Evolutionary conservation across 1,139 yeast genomes (phyloP).

Genomic region (Magnusiomyces magnusii): DNA sequence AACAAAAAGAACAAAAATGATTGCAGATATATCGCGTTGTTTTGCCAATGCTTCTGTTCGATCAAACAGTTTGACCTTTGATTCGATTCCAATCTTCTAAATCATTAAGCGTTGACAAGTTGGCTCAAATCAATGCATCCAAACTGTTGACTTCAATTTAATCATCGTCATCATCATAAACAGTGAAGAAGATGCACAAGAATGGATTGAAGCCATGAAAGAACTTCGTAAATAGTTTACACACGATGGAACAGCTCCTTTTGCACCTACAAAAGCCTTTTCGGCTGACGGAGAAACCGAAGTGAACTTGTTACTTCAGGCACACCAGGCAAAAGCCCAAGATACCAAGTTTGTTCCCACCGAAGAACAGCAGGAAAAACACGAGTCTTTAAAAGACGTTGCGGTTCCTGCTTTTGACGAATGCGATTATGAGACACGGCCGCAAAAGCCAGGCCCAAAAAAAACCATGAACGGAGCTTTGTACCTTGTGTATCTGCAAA

Average conservation of each 20-base stretch:
- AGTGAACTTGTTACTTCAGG: conserved; percentile 23
- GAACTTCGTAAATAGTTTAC: conserved; percentile 44
- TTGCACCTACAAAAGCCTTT: conserved; percentile 29
- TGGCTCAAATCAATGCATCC: conserved; percentile 12
- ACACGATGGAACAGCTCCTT: conserved; percentile 28
- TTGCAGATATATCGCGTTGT: neutral
- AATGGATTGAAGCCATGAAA: conserved; percentile 56
- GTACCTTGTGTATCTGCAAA: conserved; percentile 65
- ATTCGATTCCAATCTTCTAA: neutral
- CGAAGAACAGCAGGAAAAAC: conserved; percentile 51
- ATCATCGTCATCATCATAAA: neutral
- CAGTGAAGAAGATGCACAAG: conserved; percentile 53
- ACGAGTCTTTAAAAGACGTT: conserved; percentile 42
- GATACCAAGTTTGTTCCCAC: conserved; percentile 38
- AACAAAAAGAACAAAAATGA: neutral
- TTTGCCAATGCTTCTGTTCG: neutral
- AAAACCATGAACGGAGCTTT: conserved; percentile 68
- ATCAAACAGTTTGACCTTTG: no score
- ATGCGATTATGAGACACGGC: conserved; percentile 90
- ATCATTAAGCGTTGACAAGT: neutral
- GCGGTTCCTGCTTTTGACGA: conserved; percentile 70
- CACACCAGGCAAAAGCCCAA: conserved; percentile 15
- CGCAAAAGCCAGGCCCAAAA: conserved; percentile 74
- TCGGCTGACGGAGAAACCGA: conserved; percentile 28
- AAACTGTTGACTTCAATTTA: conserved; percentile 15